Percentiles rank a stretch among this genome's conserved stretches.
Conservation (phyloP, 2,329 filamentous ascomycete species). For the Seiridium cupressi region DNA sequence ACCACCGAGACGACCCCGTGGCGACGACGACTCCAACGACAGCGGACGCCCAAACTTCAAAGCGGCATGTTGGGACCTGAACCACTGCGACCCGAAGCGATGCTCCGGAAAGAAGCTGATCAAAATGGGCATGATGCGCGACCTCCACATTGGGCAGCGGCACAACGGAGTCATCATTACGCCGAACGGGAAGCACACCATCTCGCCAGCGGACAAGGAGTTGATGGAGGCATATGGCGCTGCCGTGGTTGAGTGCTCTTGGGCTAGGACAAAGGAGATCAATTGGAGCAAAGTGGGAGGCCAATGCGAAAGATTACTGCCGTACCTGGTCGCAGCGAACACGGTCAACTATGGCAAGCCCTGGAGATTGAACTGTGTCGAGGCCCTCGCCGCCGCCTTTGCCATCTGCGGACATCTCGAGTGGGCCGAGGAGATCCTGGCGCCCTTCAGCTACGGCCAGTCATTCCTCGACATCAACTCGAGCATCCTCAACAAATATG, state of each 20-base stretch:
- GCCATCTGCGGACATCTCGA: constrained; percentile 88
- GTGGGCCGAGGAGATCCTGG: constrained; percentile 83
- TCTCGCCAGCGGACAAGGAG: constrained; percentile 80
- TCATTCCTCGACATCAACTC: constrained; percentile 91
- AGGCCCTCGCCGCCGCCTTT: constrained; percentile 90
- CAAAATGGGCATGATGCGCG: constrained; percentile 88
- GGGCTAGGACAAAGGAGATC: constrained; percentile 89
- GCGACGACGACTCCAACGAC: constrained; percentile 35
- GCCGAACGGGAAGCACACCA: constrained; percentile 83
- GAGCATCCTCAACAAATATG: constrained; percentile 78
- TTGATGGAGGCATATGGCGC: constrained; percentile 86
- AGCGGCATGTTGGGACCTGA: constrained; percentile 96
- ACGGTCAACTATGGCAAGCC: constrained; percentile 96
- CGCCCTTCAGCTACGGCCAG: constrained; percentile 83
- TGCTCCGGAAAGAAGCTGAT: constrained; percentile 96
- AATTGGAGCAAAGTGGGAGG: constrained; percentile 91
- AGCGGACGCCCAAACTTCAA: constrained; percentile 64
- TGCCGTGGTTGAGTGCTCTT: constrained; percentile 95
- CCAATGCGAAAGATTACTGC: constrained; percentile 85
- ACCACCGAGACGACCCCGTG: constrained; percentile 54
- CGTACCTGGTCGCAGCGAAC: constrained; percentile 95
- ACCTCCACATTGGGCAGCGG: constrained; percentile 87
- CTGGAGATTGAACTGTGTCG: constrained; percentile 92
- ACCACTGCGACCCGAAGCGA: constrained; percentile 94
- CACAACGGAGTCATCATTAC: constrained; percentile 91